A percentile compares a stretch with the other conserved stretches of the same genome.
These are phyloP conservation scores for Amylocarpus encephaloides DNA, from an alignment of 2,329 filamentous ascomycete genomes.

Conservation along the genomic window DNA sequence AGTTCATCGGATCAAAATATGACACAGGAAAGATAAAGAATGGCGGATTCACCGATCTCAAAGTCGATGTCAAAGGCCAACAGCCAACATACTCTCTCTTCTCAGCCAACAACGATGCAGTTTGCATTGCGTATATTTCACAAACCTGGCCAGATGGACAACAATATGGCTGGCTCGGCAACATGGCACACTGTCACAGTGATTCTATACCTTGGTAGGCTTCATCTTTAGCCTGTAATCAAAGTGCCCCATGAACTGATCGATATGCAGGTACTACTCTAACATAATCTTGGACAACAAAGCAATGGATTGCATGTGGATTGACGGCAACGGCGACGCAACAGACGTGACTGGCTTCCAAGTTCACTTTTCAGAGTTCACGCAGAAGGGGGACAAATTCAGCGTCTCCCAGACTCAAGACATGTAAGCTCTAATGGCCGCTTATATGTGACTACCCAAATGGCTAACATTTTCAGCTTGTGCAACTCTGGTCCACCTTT, in stretches of 20 bases:
- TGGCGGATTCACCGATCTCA: background rate
- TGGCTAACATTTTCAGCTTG: too few relatives aligned
- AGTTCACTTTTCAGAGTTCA: background rate
- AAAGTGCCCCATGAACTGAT: background rate
- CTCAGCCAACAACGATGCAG: background rate
- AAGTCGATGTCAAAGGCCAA: background rate
- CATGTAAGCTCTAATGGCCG: too few relatives aligned
- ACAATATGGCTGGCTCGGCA: background rate
- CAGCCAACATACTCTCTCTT: background rate
- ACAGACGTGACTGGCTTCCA: background rate
- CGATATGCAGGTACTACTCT: background rate
- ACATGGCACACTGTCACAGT: background rate
- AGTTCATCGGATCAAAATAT: background rate
- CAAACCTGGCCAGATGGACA: background rate
- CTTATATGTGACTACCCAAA: too few relatives aligned
- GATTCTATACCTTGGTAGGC: background rate
- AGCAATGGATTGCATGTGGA: background rate
- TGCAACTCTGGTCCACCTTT: background rate
- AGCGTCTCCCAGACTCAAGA: too few relatives aligned
- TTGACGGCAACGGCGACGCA: background rate
- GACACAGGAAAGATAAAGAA: background rate
- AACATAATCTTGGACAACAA: background rate
- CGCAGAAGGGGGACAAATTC: background rate
- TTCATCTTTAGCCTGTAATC: background rate
- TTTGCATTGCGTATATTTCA: background rate